A percentile compares a stretch with the other conserved stretches of the same genome.
These are phyloP conservation scores for Cornus suecica DNA, from an alignment of 148 eudicot species.

Conservation along the genomic window DNA sequence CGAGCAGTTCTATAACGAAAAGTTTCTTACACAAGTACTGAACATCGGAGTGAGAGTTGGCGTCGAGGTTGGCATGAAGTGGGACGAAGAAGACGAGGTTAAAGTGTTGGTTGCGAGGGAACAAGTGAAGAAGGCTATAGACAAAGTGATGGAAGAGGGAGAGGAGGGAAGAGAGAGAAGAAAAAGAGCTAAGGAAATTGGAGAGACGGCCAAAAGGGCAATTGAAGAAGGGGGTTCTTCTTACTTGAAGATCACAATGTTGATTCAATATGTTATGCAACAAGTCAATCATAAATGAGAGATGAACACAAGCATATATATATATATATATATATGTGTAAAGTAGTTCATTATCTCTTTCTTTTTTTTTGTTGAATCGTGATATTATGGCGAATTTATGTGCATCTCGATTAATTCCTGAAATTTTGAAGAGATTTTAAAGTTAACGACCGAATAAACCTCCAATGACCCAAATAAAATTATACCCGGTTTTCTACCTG, in stretches of 20 bases:
- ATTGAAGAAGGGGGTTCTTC: slow-evolving; percentile 42
- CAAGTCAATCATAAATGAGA: neutral
- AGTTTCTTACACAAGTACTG: slow-evolving; percentile 27
- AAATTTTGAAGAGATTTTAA: no score
- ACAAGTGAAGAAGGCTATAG: slow-evolving; percentile 24
- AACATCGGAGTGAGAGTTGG: slow-evolving; percentile 33
- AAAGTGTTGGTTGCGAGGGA: slow-evolving; percentile 18
- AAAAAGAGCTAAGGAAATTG: slow-evolving; percentile 24
- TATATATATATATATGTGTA: neutral
- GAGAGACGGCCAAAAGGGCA: slow-evolving; percentile 27
- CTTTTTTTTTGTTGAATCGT: no score
- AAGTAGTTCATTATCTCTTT: no score
- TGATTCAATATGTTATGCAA: slow-evolving; percentile 28
- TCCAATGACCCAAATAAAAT: no score
- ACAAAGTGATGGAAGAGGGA: slow-evolving; percentile 29
- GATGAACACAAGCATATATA: no score
- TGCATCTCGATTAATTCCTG: no score
- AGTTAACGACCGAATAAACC: no score
- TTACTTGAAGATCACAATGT: slow-evolving; percentile 17
- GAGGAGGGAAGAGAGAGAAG: slow-evolving; percentile 30
- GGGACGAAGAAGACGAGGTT: slow-evolving; percentile 23
- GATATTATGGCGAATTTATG: no score
- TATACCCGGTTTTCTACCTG: no score
- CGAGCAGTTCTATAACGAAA: slow-evolving; percentile 42
- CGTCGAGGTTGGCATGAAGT: slow-evolving; percentile 15